Base-by-base conservation (phyloP, 441 rosid genomes). In the Mallotus japonicus region DNA sequence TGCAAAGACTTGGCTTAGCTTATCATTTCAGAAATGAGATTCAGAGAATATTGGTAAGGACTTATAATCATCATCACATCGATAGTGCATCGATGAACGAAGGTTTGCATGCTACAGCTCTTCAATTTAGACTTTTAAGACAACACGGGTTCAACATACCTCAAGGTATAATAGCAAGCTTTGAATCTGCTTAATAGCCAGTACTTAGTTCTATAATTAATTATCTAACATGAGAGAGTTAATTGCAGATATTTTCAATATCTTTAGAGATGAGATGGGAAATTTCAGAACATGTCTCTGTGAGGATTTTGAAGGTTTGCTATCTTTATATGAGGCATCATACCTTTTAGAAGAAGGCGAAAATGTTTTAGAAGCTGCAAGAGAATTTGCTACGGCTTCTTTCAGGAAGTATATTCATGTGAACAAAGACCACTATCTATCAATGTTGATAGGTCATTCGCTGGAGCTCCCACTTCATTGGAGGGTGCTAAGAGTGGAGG, bases 251-350 rank as follows among this genome's bases (percentile, higher is more conserved):
- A 16, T 54, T 20, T 75, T 75, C 62, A 44, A 40, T 51, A 61
- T 42, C 13, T 75, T 75, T 28, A 68, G 12, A 62, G 64, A 75
- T 7, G 63, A 62, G 6, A 14, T 7, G 2, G 44, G 70, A 60
- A 61, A 28, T 17, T 75, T 75, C 28, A 68, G 24, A 20, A 32
- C 62, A 50, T 37, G 24, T 3, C 14, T 50, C 5, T 0, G 5
- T 12, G 46, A 75, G 14, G 65, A 68, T 51, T 0, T 63, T 0
- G 44, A 63, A 19, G 78, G 78, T 56, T 19, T 80, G 17, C 28
- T 86, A 0, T 50, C 65, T 40, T 58, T 84, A n/a, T 84, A 80
- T 3, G 87, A 86, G 65, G 87, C 89, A 0, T 82, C 87, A 1
- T 79, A 53, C 58, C 67, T 80, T 8, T 17, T 60, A 5, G 62